Base-by-base conservation (phyloP, 192 early-diverging fungal species). In the Backusella liffmaniae region DNA sequence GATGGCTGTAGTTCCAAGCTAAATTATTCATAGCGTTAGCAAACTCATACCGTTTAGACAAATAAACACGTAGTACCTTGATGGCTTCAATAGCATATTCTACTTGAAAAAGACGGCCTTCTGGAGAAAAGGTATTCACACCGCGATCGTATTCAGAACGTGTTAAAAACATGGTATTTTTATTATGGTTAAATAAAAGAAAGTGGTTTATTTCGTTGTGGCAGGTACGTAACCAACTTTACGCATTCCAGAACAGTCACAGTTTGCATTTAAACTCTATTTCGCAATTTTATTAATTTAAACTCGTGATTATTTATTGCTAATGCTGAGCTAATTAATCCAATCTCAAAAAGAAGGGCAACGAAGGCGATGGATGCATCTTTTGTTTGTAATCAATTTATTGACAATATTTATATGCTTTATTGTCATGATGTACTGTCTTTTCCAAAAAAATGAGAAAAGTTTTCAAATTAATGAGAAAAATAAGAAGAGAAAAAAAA, bases 41-140 rank as follows among this genome's bases (percentile, higher is more conserved):
- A 37, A 3, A 59, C 9, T 13, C 15, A 44, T 71, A 26, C n/a
- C 2, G n/a, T 15, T 42, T 37, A 67, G 21, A 23, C 6, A 30
- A 29, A 66, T 65, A 18, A 18, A 37, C 18, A 36, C n/a, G 16
- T 30, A 36, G 46, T 87, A 95, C 95, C 90, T 99, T 99, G 88
- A 99, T 99, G 73, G 98, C 96, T 81, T 99, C 98, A 81, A 99
- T 95, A 66, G 97, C 98, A 83, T 99, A 99, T 88, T 99, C 98
- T 71, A 99, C 98, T 85, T 99, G 98, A 90, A 99, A 99, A 68
- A 99, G 88, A 81, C 98, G 95, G 72, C 98, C 98, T 85, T 99
- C 98, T 66, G 98, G 98, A 30, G 95, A 97, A 86, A 99, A 99
- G 62, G 98, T 99, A 85, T 99, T 99, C 78, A 99, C 98, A 62